Conservation (phyloP, 768 basidiomycete genomes). For the Auricularia sp. region DNA sequence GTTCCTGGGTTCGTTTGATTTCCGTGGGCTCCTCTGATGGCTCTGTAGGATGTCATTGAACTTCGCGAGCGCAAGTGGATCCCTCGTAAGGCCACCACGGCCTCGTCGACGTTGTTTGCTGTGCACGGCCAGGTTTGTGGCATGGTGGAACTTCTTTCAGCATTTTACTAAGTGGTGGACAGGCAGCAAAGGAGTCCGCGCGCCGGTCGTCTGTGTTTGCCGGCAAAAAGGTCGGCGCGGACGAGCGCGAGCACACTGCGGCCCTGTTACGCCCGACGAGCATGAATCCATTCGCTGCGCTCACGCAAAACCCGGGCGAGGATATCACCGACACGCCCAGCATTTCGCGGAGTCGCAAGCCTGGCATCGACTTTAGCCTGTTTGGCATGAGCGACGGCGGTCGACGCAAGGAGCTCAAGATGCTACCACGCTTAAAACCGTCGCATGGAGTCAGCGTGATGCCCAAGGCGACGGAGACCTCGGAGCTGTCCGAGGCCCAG, state of each 20-base stretch:
- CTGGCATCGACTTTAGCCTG: slow-evolving; percentile 40
- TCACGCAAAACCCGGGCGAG: slow-evolving; percentile 43
- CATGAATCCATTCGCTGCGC: slow-evolving; percentile 83
- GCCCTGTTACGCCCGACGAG: slow-evolving; percentile 68
- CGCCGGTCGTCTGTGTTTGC: slow-evolving; percentile 68
- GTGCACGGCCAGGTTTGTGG: slow-evolving; percentile 78
- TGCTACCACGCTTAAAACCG: slow-evolving; percentile 66
- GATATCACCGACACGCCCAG: slow-evolving; percentile 42
- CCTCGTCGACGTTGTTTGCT: slow-evolving; percentile 80
- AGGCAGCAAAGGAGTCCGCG: slow-evolving; percentile 34
- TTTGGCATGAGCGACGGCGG: slow-evolving; percentile 34
- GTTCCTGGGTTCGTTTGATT: slow-evolving; percentile 2
- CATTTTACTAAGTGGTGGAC: slow-evolving; percentile 67
- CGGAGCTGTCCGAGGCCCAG: no score
- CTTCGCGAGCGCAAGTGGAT: slow-evolving; percentile 78
- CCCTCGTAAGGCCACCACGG: slow-evolving; percentile 56
- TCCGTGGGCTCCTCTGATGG: no score
- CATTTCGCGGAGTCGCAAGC: slow-evolving; percentile 32
- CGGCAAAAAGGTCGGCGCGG: slow-evolving; percentile 55
- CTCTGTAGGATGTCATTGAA: slow-evolving; percentile 74
- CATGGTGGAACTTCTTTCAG: slow-evolving; percentile 76
- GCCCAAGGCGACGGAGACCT: no score
- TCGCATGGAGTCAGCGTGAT: slow-evolving; percentile 18
- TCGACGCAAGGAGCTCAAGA: slow-evolving; percentile 53
- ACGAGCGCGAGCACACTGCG: slow-evolving; percentile 47